These are phyloP conservation scores for Vachellia pachyceras DNA, from an alignment of 306 rosid genomes.

Conservation along the genomic window DNA sequence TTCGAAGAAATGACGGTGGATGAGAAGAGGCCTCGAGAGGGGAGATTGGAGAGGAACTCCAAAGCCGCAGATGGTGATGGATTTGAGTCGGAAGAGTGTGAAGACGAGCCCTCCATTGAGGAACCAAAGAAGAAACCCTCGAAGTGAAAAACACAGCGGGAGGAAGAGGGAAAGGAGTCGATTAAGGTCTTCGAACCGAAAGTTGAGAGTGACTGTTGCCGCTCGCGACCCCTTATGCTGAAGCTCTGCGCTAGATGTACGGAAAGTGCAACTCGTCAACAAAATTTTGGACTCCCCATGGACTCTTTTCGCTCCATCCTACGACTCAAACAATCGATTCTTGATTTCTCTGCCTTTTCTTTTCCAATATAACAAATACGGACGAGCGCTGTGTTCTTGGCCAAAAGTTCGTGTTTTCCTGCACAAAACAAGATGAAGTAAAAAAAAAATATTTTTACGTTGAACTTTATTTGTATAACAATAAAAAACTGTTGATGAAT, in stretches of 20 bases:
- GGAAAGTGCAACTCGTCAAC: neutral
- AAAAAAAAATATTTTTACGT: too few relatives aligned
- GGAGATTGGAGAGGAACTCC: slow-evolving; percentile 48
- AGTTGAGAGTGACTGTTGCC: neutral
- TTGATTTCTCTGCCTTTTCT: neutral
- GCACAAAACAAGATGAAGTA: too few relatives aligned
- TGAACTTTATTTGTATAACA: too few relatives aligned
- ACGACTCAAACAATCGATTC: too few relatives aligned
- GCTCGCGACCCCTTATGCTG: neutral
- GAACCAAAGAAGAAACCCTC: slow-evolving; percentile 20
- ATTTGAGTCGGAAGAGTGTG: slow-evolving; percentile 5
- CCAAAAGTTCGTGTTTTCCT: too few relatives aligned
- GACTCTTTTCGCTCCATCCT: neutral
- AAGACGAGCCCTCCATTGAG: slow-evolving; percentile 17
- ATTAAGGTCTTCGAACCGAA: neutral
- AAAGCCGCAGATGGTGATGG: slow-evolving; percentile 41
- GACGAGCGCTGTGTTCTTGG: too few relatives aligned
- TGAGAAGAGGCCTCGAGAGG: slow-evolving; percentile 52
- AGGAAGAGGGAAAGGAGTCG: neutral
- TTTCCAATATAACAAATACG: neutral
- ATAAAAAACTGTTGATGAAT: too few relatives aligned
- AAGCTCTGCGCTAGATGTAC: neutral
- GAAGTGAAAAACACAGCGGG: neutral
- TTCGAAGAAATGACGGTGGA: slow-evolving; percentile 44
- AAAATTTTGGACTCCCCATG: neutral